These are phyloP conservation scores for Talaromyces adpressus DNA, from an alignment of 495 filamentous ascomycete genomes.

Conservation along the genomic window DNA sequence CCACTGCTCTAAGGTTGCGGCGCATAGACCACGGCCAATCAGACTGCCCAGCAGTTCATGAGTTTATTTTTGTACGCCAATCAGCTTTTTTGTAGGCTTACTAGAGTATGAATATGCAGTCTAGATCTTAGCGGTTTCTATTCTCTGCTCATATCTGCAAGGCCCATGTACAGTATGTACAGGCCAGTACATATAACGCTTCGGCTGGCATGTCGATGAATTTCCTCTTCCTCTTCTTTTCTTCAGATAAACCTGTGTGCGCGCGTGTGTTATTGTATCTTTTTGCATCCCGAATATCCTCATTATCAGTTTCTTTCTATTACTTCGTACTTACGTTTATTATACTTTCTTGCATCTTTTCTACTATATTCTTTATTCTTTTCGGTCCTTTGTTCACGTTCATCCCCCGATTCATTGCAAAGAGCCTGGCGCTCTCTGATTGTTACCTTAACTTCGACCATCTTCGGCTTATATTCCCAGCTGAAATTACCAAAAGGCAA, in stretches of 20 bases:
- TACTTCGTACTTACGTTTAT: not conserved
- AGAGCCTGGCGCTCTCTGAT: slow-evolving; percentile 3
- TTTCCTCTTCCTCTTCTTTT: not conserved
- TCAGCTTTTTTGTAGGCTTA: not conserved
- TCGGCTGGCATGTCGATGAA: not conserved
- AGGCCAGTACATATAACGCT: not conserved
- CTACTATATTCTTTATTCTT: not conserved
- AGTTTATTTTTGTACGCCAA: slow-evolving; percentile 5
- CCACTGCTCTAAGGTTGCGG: not conserved
- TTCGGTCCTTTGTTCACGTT: not conserved
- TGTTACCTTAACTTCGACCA: not conserved
- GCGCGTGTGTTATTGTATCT: not conserved
- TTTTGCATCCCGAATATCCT: not conserved
- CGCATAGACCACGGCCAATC: not conserved
- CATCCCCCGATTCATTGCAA: not conserved
- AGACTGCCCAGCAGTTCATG: not conserved
- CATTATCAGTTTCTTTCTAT: slow-evolving; percentile 7
- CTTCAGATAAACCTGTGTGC: not conserved
- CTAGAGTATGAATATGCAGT: too few relatives aligned
- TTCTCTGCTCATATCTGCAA: not conserved
- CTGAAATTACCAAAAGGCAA: not conserved
- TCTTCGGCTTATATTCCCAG: not conserved
- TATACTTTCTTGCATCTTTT: not conserved
- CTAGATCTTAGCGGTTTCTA: slow-evolving; percentile 4
- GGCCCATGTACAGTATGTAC: too few relatives aligned